Base-by-base conservation (phyloP, 495 filamentous ascomycete genomes). In the Glonium stellatum region DNA sequence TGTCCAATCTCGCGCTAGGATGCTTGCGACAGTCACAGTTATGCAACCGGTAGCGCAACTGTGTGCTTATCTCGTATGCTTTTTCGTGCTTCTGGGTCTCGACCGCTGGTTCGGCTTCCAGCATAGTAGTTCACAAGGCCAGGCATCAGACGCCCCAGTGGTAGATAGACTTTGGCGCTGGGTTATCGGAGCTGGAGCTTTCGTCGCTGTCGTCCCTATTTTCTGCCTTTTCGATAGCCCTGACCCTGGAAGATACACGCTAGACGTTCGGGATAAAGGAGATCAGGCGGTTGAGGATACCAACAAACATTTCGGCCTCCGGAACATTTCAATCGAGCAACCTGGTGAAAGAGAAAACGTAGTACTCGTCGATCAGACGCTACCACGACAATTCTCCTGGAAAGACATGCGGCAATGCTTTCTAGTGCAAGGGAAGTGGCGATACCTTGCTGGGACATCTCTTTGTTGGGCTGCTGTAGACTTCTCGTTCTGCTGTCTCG, bases 401-500 rank as follows among this genome's bases (percentile, higher is more conserved):
- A 23, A 62, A 11, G 78, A 79, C 48, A 73, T 81, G 31, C 62
- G 70, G 15, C 71, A 76, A 15, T 82, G 77, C 60, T 78, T 82
- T 64, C 76, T 75, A 69, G 71, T 56, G 0, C 76, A 81, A 54
- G 77, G 79, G 5, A 81, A 82, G 65, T 80, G 78, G 78, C 73
- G 73, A 39, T 75, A 75, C 19, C 70, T 84, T 8, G 70, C 72
- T 4, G 81, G 75, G 8, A 81, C 80, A 1, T 76, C 75, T 0
- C 34, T 77, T 13, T 68, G 69, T 10, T 84, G 80, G 81, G 69
- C 82, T 10, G 62, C 82, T 0, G 68, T 84, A 15, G 80, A 84
- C 49, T 79, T 82, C 47, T 78, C 75, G 1, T 84, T 82, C 65
- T 84, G 81, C 63, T 79, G 80, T 5, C 76, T 84, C 35, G 77